phyloP scores from a whole-genome alignment of 23 red algal genomes.

The Gracilaria caudata region DNA sequence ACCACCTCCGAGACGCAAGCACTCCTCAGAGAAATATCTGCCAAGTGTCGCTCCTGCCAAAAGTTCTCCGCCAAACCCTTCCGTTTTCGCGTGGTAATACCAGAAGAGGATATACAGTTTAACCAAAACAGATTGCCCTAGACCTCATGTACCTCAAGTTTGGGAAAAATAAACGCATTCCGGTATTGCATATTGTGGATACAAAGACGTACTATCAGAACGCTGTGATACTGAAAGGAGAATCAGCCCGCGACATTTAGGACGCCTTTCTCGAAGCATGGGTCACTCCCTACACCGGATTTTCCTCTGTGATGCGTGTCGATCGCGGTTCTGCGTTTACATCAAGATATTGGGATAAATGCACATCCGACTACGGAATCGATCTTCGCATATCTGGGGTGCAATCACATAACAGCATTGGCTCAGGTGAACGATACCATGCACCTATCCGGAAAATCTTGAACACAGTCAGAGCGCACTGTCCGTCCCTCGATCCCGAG shows the following conservation, averaged over 20 bases:
- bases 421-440: slow-evolving; percentile 24
- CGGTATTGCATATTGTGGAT: slow-evolving; percentile 15
- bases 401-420: slow-evolving; percentile 1
- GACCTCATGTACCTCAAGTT: slow-evolving; percentile 37
- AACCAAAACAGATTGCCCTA: slow-evolving; percentile 14
- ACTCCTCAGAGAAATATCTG: background rate
- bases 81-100: background rate
- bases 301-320: background rate
- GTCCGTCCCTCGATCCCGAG: background rate
- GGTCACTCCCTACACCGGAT: slow-evolving; percentile 18
- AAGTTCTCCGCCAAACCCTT: background rate
- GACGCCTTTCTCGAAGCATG: slow-evolving; percentile 12
- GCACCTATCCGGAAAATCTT: slow-evolving; percentile 22
- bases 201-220: background rate
- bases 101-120: slow-evolving; percentile 15
- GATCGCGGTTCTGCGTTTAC: slow-evolving; percentile 20
- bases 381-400: slow-evolving; percentile 7
- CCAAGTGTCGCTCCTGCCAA: slow-evolving; percentile 20
- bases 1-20: slow-evolving; percentile 10
- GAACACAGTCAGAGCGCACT: background rate
- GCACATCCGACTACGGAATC: background rate
- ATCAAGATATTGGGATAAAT: slow-evolving; percentile 6
- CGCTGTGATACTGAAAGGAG: slow-evolving; percentile 8
- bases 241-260: background rate
- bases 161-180: background rate